Evolutionary conservation across 2,329 filamentous ascomycete species (phyloP), one percentile per base, ranked within the genome.

Genomic region (Phoma sp.): DNA sequence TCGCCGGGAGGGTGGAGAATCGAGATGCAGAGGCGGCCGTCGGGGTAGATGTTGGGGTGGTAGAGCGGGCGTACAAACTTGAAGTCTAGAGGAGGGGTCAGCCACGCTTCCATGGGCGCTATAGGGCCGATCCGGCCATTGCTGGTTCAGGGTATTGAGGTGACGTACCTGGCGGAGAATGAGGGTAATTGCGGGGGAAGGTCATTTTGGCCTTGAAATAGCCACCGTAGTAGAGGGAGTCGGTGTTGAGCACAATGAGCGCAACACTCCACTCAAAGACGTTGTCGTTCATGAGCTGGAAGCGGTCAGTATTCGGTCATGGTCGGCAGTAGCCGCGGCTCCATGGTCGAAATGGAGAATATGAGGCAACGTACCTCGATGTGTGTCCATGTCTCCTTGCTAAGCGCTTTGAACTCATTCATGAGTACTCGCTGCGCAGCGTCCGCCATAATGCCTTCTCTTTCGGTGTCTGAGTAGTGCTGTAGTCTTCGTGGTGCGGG

Each of bases 1-100:
- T 97, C 92, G 62, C 95, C 95, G 0, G 95, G 92, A 15, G 86
- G 84, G 76, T 99, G 93, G 10, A 99, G 86, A 68, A 99, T 99
- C 38, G 93, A 97, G 73, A 99, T 98, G 80, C 95, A 98, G 37
- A 98, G 84, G 63, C 88, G 88, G 66, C 93, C 93, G 74, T 97
- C 91, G 5, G 86, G 78, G 78, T 98, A 98, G 69, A 99, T 88
- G 74, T 99, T 99, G 3, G 93, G 93, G 74, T 99, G 93, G 78
- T 87, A 92, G 59, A 98, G 88, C 14, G 90, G 87, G 28, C 83
- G 84, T 15, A 86, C 74, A 78, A 99, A 98, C 60, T 88, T 88
- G 81, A 99, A 98, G 50, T 88, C 89, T 82, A 61, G 23, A 9
- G 34, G 2, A 25, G 7, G 10, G 23, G 38, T 66, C 51, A 66